Evolutionary conservation across 805 yeast genomes (phyloP).

Genomic region (Candida namnaoensis): DNA sequence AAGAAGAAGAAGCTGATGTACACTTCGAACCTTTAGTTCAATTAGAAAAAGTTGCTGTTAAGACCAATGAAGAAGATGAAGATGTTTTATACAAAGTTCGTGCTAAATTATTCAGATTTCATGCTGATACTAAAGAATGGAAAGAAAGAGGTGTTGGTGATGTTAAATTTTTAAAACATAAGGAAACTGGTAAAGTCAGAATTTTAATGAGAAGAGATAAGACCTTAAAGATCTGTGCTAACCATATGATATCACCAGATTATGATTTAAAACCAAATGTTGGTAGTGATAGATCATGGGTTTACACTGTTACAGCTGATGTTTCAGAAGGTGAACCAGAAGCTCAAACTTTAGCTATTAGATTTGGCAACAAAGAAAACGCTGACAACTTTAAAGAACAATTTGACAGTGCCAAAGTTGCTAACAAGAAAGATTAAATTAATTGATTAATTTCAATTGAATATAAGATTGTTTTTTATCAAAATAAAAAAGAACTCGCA

Average conservation of each 20-base stretch:
- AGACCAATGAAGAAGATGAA: constrained; percentile 91
- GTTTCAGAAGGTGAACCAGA: constrained; percentile 93
- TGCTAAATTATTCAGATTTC: constrained; percentile 91
- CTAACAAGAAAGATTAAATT: constrained; percentile 35
- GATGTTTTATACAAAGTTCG: constrained; percentile 78
- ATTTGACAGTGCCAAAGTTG: constrained; percentile 76
- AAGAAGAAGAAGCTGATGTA: constrained; percentile 40
- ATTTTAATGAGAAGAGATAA: constrained; percentile 98
- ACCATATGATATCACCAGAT: constrained; percentile 81
- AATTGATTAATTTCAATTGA: too few species aligned
- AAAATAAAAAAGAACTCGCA: too few species aligned
- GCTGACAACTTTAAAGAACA: constrained; percentile 93
- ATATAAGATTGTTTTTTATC: too few species aligned
- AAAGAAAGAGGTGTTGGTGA: constrained; percentile 99
- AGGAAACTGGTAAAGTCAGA: constrained; percentile 73
- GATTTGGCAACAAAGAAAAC: constrained; percentile 86
- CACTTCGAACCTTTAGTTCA: constrained; percentile 96
- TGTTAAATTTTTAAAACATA: constrained; percentile 90
- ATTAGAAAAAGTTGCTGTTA: constrained; percentile 92
- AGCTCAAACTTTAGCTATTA: constrained; percentile 92
- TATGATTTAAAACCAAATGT: constrained; percentile 84
- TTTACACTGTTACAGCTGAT: constrained; percentile 89
- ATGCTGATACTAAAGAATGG: constrained; percentile 85
- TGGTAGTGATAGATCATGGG: constrained; percentile 98
- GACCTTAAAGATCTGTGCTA: constrained; percentile 96